Evolutionary conservation across 768 basidiomycete species (phyloP).

Genomic region (Botryobasidium botryosum): DNA sequence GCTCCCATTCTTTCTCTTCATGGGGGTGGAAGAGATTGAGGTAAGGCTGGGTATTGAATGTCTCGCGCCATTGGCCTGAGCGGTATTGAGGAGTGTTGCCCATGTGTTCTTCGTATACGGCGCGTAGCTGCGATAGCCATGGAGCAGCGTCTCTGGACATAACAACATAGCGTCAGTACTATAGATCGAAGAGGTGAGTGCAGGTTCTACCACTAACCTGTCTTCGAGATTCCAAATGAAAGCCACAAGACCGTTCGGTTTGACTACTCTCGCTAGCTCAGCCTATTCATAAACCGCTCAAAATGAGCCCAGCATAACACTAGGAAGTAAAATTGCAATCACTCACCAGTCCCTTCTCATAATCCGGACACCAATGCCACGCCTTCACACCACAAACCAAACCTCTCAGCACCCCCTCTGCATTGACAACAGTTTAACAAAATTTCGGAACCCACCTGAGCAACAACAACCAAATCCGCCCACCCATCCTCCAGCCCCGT

Average conservation of each 20-base stretch:
- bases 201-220: slow-evolving; percentile 34
- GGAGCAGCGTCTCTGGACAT: slow-evolving; percentile 31
- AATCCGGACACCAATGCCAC: slow-evolving; percentile 87
- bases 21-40: slow-evolving; percentile 38
- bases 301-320: no score
- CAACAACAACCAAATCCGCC: slow-evolving; percentile 66
- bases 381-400: slow-evolving; percentile 34
- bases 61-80: slow-evolving; percentile 50
- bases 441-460: slow-evolving; percentile 39
- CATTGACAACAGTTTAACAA: no score
- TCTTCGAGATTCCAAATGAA: slow-evolving; percentile 90
- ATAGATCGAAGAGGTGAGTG: not conserved
- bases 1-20: slow-evolving; percentile 38
- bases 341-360: slow-evolving; percentile 40
- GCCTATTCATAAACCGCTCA: no score
- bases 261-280: slow-evolving; percentile 70
- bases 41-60: slow-evolving; percentile 51
- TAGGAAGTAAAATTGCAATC: not conserved
- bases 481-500: slow-evolving; percentile 44
- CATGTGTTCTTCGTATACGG: slow-evolving; percentile 52
- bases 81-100: slow-evolving; percentile 69
- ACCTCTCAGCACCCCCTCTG: no score
- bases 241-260: slow-evolving; percentile 49
- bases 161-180: no score
- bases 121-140: slow-evolving; percentile 65